Evolutionary conservation across 2,329 filamentous ascomycete genomes (phyloP).

Genomic region (Berkeleyomyces rouxiae): DNA sequence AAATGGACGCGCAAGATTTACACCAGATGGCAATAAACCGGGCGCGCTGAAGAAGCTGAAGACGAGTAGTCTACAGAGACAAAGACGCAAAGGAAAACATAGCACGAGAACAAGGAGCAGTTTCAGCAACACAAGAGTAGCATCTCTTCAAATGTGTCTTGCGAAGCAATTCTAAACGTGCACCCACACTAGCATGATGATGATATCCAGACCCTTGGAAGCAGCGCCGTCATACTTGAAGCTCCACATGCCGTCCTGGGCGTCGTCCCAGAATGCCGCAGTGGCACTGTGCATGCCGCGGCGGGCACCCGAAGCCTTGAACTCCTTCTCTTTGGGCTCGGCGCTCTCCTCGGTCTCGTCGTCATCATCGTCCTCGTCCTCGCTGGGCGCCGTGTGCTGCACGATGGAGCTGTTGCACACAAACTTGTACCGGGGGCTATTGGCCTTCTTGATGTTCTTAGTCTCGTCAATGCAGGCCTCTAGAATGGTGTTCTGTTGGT

Average conservation of each 20-base stretch:
- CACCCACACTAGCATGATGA: slow-evolving; percentile 65
- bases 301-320: slow-evolving; percentile 59
- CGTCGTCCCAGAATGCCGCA: slow-evolving; percentile 79
- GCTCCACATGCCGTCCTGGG: slow-evolving; percentile 79
- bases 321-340: slow-evolving; percentile 38
- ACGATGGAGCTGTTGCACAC: slow-evolving; percentile 97
- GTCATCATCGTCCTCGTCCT: slow-evolving; percentile 32
- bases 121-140: not conserved
- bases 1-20: too few relatives aligned
- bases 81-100: not conserved
- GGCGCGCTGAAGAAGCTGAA: not conserved
- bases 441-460: slow-evolving; percentile 22
- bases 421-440: slow-evolving; percentile 64
- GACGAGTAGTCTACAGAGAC: not conserved
- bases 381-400: slow-evolving; percentile 65
- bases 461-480: slow-evolving; percentile 63
- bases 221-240: slow-evolving; percentile 65
- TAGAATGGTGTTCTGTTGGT: slow-evolving; percentile 52
- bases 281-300: slow-evolving; percentile 81
- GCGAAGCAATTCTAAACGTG: slow-evolving; percentile 32
- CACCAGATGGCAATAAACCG: too few relatives aligned
- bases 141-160: not conserved
- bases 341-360: slow-evolving; percentile 36
- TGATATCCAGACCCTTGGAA: slow-evolving; percentile 50
- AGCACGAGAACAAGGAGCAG: too few relatives aligned